These are phyloP conservation scores for Physcomitrium patens DNA, from an alignment of 225 moss, liverwort and hornwort species.

Conservation along the genomic window DNA sequence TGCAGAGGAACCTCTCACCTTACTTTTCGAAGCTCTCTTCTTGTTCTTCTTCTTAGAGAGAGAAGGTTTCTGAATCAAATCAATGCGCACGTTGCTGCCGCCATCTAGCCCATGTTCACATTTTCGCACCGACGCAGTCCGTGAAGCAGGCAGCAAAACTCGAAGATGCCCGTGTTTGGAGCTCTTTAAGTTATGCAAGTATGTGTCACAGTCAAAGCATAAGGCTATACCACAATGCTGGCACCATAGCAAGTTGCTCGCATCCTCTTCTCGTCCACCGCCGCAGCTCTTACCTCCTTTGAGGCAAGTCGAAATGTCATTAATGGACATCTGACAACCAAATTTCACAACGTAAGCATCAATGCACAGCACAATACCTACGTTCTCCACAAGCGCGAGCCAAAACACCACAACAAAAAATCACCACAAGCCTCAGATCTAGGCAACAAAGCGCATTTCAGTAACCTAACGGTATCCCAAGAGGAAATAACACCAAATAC, in stretches of 20 bases:
- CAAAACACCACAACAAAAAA: neutral
- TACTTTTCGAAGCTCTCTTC: constrained; percentile 37
- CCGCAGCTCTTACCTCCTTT: constrained; percentile 60
- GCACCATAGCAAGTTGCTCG: constrained; percentile 73
- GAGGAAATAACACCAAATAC: neutral
- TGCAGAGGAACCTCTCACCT: constrained; percentile 20
- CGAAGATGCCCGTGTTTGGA: constrained; percentile 61
- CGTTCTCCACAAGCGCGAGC: neutral
- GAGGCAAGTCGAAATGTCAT: constrained; percentile 59
- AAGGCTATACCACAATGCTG: constrained; percentile 66
- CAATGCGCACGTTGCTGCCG: constrained; percentile 32
- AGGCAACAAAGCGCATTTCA: neutral
- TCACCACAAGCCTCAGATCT: constrained; percentile 21
- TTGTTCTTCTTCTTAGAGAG: constrained; percentile 34
- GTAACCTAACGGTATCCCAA: no score
- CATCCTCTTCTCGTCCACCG: constrained; percentile 57
- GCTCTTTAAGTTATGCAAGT: constrained; percentile 54
- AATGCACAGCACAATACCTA: constrained; percentile 16
- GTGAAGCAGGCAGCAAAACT: constrained; percentile 53
- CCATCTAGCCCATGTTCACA: constrained; percentile 58
- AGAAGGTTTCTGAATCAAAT: constrained; percentile 34
- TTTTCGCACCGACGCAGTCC: constrained; percentile 44
- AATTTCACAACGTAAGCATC: constrained; percentile 13
- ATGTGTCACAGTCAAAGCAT: constrained; percentile 67
- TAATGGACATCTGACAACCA: constrained; percentile 56